A percentile compares a stretch with the other conserved stretches of the same genome.
Conservation (phyloP, 2,329 filamentous ascomycete genomes). For the Macrophomina pseudophaseolina region DNA sequence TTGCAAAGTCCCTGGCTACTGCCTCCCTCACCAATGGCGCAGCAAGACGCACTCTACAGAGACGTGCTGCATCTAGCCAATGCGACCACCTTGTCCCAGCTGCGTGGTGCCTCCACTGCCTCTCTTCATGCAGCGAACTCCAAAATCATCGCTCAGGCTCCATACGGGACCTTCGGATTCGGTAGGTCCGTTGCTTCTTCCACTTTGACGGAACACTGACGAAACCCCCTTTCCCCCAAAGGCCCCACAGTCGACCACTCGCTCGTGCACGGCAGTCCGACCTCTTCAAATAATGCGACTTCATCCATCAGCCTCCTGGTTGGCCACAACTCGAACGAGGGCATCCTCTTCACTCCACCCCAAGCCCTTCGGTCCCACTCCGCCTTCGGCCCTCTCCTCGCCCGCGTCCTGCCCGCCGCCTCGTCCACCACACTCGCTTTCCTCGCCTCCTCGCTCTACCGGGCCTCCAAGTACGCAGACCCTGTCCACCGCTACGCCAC, state of each 20-base stretch:
- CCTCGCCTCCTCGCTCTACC: neutral
- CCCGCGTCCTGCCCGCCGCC: neutral
- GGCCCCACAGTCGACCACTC: slow-evolving; percentile 41
- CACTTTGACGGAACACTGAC: neutral
- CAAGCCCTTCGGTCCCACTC: neutral
- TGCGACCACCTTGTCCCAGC: neutral
- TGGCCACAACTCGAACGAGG: slow-evolving; percentile 3
- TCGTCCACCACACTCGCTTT: neutral
- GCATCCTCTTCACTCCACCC: neutral
- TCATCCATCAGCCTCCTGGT: neutral
- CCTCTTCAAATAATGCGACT: neutral
- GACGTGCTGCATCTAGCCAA: neutral
- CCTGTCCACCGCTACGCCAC: neutral
- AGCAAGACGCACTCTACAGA: neutral
- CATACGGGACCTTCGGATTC: neutral
- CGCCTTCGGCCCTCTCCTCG: neutral
- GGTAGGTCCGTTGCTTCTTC: neutral
- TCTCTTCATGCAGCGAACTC: neutral
- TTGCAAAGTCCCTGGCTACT: slow-evolving; percentile 3
- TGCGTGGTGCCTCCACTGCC: neutral
- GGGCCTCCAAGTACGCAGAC: neutral
- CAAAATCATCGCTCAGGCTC: neutral
- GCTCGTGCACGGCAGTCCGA: slow-evolving; percentile 38
- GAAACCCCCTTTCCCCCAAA: neutral
- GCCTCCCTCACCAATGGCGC: neutral